These are phyloP conservation scores for Saturnispora diversa DNA, from an alignment of 805 yeast species.

Conservation along the genomic window DNA sequence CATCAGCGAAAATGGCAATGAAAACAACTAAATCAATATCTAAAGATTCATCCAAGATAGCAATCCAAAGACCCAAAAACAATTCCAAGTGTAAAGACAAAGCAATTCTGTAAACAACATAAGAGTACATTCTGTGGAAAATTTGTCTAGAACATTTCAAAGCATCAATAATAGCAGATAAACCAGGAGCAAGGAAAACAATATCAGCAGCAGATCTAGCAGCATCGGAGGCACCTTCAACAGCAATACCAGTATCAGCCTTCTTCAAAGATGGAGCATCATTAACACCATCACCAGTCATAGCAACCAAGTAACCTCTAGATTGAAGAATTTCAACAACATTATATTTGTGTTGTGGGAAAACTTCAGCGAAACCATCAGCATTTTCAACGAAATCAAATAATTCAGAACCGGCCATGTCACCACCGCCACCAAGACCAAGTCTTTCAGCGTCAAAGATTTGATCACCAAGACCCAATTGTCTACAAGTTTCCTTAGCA, in stretches of 20 bases:
- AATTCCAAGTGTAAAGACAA: slow-evolving; percentile 89
- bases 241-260: slow-evolving; percentile 96
- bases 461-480: slow-evolving; percentile 93
- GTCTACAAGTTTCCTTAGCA: slow-evolving; percentile 97
- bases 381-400: slow-evolving; percentile 97
- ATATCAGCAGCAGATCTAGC: slow-evolving; percentile 96
- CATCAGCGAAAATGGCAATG: slow-evolving; percentile 96
- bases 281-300: slow-evolving; percentile 99
- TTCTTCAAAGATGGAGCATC: slow-evolving; percentile 97
- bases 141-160: slow-evolving; percentile 91
- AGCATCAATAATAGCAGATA: slow-evolving; percentile 90
- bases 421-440: slow-evolving; percentile 90
- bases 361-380: slow-evolving; percentile 97
- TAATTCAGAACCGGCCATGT: slow-evolving; percentile 95
- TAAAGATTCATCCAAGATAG: slow-evolving; percentile 78
- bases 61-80: slow-evolving; percentile 95
- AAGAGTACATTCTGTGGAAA: slow-evolving; percentile 98
- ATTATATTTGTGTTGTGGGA: slow-evolving; percentile 96
- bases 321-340: slow-evolving; percentile 92
- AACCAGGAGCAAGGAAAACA: slow-evolving; percentile 92
- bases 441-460: slow-evolving; percentile 94
- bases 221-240: slow-evolving; percentile 96
- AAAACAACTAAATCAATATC: slow-evolving; percentile 88
- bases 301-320: slow-evolving; percentile 96
- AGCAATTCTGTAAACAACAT: slow-evolving; percentile 97